Evolutionary conservation across 225 moss, liverwort and hornwort species (phyloP), one percentile per base, ranked within the genome.

Genomic region (Takakia lepidozioides): DNA sequence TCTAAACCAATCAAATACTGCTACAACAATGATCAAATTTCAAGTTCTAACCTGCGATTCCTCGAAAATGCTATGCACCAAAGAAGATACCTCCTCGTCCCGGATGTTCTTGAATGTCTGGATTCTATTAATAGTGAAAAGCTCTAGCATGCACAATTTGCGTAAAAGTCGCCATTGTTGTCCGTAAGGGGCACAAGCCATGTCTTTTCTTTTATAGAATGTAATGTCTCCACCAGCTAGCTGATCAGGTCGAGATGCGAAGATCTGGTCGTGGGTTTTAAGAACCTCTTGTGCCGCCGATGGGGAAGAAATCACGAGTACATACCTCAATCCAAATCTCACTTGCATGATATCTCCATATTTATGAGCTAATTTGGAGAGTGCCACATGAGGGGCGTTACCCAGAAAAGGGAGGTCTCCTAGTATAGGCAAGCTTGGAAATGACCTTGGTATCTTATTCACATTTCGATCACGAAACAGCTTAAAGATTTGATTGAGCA

Each of bases 141-240:
- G 60, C 51, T 74, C 59, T 37, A 30, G 48, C 35, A 48, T 44
- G 13, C 52, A 14, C 18, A 69, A 27, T 34, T 62, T 69, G 14
- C 58, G 30, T 29, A 65, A 8, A 2, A 5, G 13, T 9, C 51
- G 60, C 48, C 64, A 57, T 20, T 61, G 57, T 10, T 57, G 46
- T 24, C 74, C 74, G 19, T 57, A 57, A 5, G 69, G 65, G 14
- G 74, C 47, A 51, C 51, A 75, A 1, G 52, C 69, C 13, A 75
- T 37, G 14, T 61, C 56, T 51, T 17, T 56, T 2, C 48, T 3
- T 9, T 27, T 20, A 29, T 66, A 45, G 14, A 36, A 4, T 3
- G 52, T 27, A 14, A 54, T 28, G 7, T 66, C 27, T 2, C 8
- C 15, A 19, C 20, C 28, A 10, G 4, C 35, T 19, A 19, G 25